Base-by-base conservation (phyloP, 2,329 filamentous ascomycete species). In the Aspergillus carbonarius region DNA sequence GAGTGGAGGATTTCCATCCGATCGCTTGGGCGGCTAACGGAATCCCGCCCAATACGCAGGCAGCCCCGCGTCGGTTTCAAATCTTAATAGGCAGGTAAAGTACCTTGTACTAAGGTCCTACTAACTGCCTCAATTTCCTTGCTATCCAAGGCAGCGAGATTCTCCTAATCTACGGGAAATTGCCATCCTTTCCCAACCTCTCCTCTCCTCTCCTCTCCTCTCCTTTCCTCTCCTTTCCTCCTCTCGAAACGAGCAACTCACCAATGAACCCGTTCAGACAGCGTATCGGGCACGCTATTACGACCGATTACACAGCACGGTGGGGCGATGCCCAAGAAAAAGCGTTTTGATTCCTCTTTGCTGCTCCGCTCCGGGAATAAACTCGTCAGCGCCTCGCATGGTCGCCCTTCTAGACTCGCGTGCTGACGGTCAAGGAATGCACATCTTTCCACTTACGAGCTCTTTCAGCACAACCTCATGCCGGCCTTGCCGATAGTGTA, bases 91-190 rank as follows among this genome's bases (percentile, higher is more conserved):
- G 23, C 5, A 23, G n/a, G n/a, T n/a, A n/a, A n/a, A n/a, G n/a
- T n/a, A n/a, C n/a, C n/a, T n/a, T n/a, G n/a, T n/a, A n/a, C n/a
- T n/a, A n/a, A n/a, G n/a, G n/a, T n/a, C n/a, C n/a, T n/a, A n/a
- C n/a, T n/a, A n/a, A 23, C 23, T 5, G 5, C 23, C 23, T 40
- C 37, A 17, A 17, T 7, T 8, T 30, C 37, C 4, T 5, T 4
- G 9, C 18, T 20, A 48, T 25, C 44, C 55, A 57, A 57, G 55
- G 55, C 55, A 57, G 37, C 55, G 32, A 57, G 18, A 57, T 57
- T 57, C 23, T 32, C 27, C 32, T 40, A 10, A 10, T 32, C 30
- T 10, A 32, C 30, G 30, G 30, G 30, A 10, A 32, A 32, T 32
- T 32, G 30, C 30, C 9, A 3, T 30, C 27, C 27, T 30, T 23